Evolutionary conservation across 2,329 filamentous ascomycete genomes (phyloP), one percentile per base, ranked within the genome.

Genomic region (Fusarium dlaminii): DNA sequence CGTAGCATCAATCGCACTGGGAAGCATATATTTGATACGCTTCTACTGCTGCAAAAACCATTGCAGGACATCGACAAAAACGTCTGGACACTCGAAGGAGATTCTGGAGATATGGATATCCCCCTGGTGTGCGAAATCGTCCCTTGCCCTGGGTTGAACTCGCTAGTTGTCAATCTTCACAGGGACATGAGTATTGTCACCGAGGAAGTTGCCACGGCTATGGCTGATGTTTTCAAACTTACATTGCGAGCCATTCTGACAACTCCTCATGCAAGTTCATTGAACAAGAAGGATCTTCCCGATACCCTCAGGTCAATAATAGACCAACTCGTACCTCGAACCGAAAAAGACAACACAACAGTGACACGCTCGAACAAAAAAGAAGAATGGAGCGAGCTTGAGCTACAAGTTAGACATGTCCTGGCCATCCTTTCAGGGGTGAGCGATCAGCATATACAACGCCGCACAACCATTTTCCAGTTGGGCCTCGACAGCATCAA

Each of bases 401-500:
- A 94, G 76, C 72, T 73, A 0, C 76, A 79, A 8, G 85, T 95
- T 42, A 87, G 91, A 9, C 78, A 85, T 1, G 84, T 90, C 1
- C 81, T 95, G 24, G 86, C 89, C 1, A 82, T 82, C 12, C 85
- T 96, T 30, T 90, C 92, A 2, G 83, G 85, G 4, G 81, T 88
- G 9, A 80, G 88, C 0, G 63, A 79, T 5, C 77, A 85, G 0
- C 83, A 83, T 1, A 91, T 98, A 52, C 77, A 80, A 8, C 86
- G 86, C 18, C 79, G 87, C 15, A 94, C 90, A 0, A 94, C 93
- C 0, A 94, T 98, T 55, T 97, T 96, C 77, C 91, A 93, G 66
- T 88, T 98, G n/a, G 96, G 96, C 0, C 84, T 98, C 8, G 95
- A 98, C 81, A 98, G 95, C 79, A 96, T 98, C 77, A 95, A 93